phyloP scores from a whole-genome alignment of 495 filamentous ascomycete genomes.

The Saxispiralis lemnorum region DNA sequence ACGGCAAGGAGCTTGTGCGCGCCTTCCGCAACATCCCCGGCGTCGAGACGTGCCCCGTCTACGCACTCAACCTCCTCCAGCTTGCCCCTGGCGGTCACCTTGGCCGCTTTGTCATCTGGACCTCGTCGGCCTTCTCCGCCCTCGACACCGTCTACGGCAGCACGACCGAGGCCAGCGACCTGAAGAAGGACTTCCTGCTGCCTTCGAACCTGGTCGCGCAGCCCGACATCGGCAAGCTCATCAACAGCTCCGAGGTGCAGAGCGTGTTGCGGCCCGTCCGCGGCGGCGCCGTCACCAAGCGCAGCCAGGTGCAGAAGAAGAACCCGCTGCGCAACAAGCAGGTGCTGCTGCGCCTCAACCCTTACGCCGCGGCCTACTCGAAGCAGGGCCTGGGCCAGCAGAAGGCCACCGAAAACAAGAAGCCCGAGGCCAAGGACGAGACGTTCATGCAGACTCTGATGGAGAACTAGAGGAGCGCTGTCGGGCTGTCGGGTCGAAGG shows the following conservation, averaged over 20 bases:
- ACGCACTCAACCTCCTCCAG: slow-evolving; percentile 93
- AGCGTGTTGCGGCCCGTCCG: slow-evolving; percentile 73
- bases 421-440: slow-evolving; percentile 27
- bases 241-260: slow-evolving; percentile 98
- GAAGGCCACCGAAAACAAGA: slow-evolving; percentile 32
- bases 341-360: slow-evolving; percentile 89
- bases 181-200: slow-evolving; percentile 97
- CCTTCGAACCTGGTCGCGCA: slow-evolving; percentile 75
- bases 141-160: slow-evolving; percentile 92
- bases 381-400: slow-evolving; percentile 62
- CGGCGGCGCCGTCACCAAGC: slow-evolving; percentile 82
- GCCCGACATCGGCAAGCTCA: slow-evolving; percentile 84
- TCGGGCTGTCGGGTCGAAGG: too few relatives aligned
- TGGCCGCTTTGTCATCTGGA: slow-evolving; percentile 98
- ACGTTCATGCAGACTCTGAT: slow-evolving; percentile 4
- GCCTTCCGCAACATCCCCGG: slow-evolving; percentile 97
- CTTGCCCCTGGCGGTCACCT: slow-evolving; percentile 97
- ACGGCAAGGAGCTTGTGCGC: slow-evolving; percentile 75
- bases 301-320: slow-evolving; percentile 88
- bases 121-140: slow-evolving; percentile 85
- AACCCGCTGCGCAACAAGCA: slow-evolving; percentile 98
- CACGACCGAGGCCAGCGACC: slow-evolving; percentile 60
- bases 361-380: slow-evolving; percentile 73
- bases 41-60: slow-evolving; percentile 92
- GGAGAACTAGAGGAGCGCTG: slow-evolving; percentile 16